Evolutionary conservation across 768 basidiomycete genomes (phyloP).

Genomic region (Mycena crocata): DNA sequence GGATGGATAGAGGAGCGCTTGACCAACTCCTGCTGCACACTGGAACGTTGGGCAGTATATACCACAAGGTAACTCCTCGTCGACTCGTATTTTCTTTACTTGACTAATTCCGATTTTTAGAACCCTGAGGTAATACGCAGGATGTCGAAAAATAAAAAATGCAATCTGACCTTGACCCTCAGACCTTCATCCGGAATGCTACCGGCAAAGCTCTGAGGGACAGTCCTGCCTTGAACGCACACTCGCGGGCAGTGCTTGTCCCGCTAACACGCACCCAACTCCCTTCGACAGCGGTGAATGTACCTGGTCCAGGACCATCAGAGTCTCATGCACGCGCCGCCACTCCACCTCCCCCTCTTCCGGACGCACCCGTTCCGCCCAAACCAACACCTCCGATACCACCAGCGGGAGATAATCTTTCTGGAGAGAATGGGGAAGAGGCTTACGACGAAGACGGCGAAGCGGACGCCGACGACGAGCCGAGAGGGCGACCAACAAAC

Average conservation of each 20-base stretch:
- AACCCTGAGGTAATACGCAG: conserved; percentile 82
- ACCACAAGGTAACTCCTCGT: conserved; percentile 73
- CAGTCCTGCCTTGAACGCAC: conserved; percentile 88
- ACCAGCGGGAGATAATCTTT: conserved; percentile 33
- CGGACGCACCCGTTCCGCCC: conserved; percentile 39
- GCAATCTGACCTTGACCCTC: background rate
- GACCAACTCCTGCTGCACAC: conserved; percentile 96
- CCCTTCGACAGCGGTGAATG: conserved; percentile 56
- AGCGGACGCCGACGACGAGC: conserved; percentile 57
- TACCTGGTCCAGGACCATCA: conserved; percentile 73
- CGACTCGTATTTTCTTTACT: too few species aligned
- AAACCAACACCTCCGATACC: conserved; percentile 50
- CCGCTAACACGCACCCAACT: conserved; percentile 66
- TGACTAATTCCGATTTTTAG: conserved; percentile 28
- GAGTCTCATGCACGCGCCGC: conserved; percentile 53
- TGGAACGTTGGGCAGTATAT: conserved; percentile 93
- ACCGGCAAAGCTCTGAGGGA: conserved; percentile 85
- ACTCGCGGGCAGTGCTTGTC: conserved; percentile 80
- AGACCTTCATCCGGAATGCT: conserved; percentile 96
- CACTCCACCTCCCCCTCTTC: conserved; percentile 36
- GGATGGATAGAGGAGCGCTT: conserved; percentile 96
- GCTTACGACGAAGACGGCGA: conserved; percentile 47
- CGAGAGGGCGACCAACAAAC: conserved; percentile 38
- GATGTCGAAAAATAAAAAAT: background rate
- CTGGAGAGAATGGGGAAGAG: conserved; percentile 26